phyloP scores from a whole-genome alignment of 2,329 filamentous ascomycete genomes.

The Microthyrium microscopicum region DNA sequence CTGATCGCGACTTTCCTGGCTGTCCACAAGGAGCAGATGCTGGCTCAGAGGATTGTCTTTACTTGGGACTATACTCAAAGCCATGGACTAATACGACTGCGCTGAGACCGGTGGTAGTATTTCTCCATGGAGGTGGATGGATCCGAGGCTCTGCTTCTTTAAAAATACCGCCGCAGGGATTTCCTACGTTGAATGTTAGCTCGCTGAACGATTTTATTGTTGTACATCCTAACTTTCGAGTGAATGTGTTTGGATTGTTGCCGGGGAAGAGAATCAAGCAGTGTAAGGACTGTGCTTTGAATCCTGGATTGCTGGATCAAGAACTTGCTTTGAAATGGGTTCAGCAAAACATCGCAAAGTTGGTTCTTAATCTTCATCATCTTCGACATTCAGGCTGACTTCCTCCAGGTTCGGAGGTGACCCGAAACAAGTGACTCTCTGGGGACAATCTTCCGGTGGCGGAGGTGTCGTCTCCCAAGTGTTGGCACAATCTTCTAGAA shows the following conservation, averaged over 20 bases:
- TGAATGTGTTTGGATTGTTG: slow-evolving; percentile 41
- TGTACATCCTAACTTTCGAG: slow-evolving; percentile 38
- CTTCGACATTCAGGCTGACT: too few relatives aligned
- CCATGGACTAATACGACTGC: slow-evolving; percentile 30
- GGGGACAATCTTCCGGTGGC: slow-evolving; percentile 39
- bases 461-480: slow-evolving; percentile 36
- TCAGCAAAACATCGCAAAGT: slow-evolving; percentile 31
- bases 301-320: slow-evolving; percentile 36
- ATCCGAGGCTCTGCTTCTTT: slow-evolving; percentile 35
- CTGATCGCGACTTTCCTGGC: slow-evolving; percentile 38
- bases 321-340: slow-evolving; percentile 37
- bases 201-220: slow-evolving; percentile 33
- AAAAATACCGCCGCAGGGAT: slow-evolving; percentile 36
- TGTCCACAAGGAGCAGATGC: slow-evolving; percentile 40
- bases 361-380: too few relatives aligned
- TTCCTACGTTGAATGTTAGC: slow-evolving; percentile 41
- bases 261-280: slow-evolving; percentile 30
- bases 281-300: slow-evolving; percentile 30
- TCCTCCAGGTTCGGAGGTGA: slow-evolving; percentile 46
- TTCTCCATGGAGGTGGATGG: slow-evolving; percentile 46
- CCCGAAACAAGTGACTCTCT: slow-evolving; percentile 33
- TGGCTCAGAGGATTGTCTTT: slow-evolving; percentile 44
- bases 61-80: slow-evolving; percentile 41
- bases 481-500: slow-evolving; percentile 30
- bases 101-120: slow-evolving; percentile 40